Base-by-base conservation (phyloP, 257 asterid species). In the Capsicum rhomboideum region DNA sequence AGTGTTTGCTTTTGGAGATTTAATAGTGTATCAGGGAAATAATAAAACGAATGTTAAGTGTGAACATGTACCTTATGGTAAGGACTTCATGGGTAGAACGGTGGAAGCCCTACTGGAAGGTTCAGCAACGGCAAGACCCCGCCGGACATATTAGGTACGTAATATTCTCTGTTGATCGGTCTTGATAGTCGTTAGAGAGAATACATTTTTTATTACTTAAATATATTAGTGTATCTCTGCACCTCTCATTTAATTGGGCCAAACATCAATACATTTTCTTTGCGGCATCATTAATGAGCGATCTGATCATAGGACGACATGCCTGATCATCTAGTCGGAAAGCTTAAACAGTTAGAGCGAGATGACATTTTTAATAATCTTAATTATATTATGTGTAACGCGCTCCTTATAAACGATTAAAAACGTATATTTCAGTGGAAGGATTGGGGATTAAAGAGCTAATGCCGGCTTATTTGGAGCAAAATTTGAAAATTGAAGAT, bases 381-480 rank as follows among this genome's bases (percentile, higher is more conserved):
- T 42, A 42, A 42, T 42, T 42, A 42, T 42, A 42, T 7, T 31
- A 31, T 31, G 2, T 31, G 37, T 31, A 4, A 31, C 37, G 37
- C 44, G 4, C 44, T 40, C 44, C 8, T 40, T 7, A 40, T 7
- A 40, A 6, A 6, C 44, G 7, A 40, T 40, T 34, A 40, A 40
- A 40, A 40, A 40, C 8, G 44, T 40, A 40, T 40, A 6, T 82
- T n/a, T 85, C 94, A 95, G 98, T 93, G 52, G 90, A 88, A 87
- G 92, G 87, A 79, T 8, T 93, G 8, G 97, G 97, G 68, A 11
- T 93, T 2, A 89, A 72, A 85, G 89, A 90, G 2, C 28, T 87
- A 0, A 28, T 95, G 80, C 94, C 98, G 1, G 97, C 99, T 7
- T 95, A 93, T 79, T 89, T 89, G 20, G 95, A 95, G 46, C 92